These are phyloP conservation scores for Termitomyces sp. DNA, from an alignment of 768 basidiomycete genomes.

Conservation along the genomic window DNA sequence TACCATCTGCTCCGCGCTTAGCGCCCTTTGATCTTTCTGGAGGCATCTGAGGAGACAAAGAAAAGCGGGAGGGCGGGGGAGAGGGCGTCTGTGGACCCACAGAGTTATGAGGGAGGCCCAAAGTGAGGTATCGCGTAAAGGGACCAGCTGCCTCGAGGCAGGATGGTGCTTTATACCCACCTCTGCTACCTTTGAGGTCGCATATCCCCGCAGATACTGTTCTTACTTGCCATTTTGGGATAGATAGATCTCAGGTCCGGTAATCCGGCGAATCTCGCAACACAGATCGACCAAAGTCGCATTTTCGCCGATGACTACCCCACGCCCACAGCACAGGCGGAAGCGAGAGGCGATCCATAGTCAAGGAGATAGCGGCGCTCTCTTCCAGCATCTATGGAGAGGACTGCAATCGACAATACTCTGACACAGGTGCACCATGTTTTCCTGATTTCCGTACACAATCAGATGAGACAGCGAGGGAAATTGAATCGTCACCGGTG, in stretches of 20 bases:
- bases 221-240: constrained; percentile 14
- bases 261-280: constrained; percentile 12
- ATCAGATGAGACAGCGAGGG: background rate
- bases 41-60: constrained; percentile 33
- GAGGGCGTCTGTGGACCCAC: constrained; percentile 14
- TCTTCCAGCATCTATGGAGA: background rate
- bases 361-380: background rate
- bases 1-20: constrained; percentile 32
- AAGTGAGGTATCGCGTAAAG: constrained; percentile 20
- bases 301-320: constrained; percentile 12
- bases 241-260: constrained; percentile 18
- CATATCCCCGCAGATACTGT: constrained; percentile 14
- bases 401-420: background rate
- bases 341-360: background rate
- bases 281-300: constrained; percentile 13
- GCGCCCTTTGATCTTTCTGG: constrained; percentile 37
- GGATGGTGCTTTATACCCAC: constrained; percentile 16
- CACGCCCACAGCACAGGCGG: background rate
- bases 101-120: constrained; percentile 11
- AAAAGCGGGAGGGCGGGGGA: constrained; percentile 1
- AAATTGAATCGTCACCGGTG: background rate
- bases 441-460: background rate
- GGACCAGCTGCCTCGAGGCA: constrained; percentile 18
- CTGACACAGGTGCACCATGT: background rate
- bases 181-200: constrained; percentile 14